These are phyloP conservation scores for Casuarina cunninghamiana DNA, from an alignment of 306 rosid species.

Conservation along the genomic window DNA sequence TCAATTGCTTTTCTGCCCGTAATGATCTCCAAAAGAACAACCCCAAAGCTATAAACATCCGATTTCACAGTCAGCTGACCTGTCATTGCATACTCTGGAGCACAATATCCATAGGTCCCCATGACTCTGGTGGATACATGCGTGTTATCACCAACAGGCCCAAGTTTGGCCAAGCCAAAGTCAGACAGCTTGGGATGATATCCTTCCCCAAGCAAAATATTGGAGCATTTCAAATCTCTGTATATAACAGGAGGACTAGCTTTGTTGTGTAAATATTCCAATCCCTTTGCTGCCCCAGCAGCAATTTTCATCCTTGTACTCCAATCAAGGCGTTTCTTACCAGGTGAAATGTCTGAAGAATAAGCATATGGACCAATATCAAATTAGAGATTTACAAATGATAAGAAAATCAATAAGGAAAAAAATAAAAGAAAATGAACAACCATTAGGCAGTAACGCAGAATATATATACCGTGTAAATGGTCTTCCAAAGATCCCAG, in stretches of 20 bases:
- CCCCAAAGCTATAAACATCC: constrained; percentile 96
- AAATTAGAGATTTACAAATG: neutral
- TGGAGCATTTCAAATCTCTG: constrained; percentile 88
- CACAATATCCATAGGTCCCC: constrained; percentile 97
- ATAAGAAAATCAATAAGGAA: neutral
- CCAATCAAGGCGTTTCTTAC: constrained; percentile 80
- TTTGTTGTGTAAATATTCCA: constrained; percentile 87
- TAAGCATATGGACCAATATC: constrained; percentile 23
- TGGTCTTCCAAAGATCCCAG: constrained; percentile 94
- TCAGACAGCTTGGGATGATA: constrained; percentile 90
- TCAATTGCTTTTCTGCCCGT: constrained; percentile 93
- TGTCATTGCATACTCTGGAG: constrained; percentile 93
- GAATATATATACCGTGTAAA: constrained; percentile 60
- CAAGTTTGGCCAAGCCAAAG: constrained; percentile 92
- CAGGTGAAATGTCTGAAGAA: constrained; percentile 68
- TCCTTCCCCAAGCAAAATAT: constrained; percentile 84
- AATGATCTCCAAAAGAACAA: constrained; percentile 88
- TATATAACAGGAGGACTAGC: constrained; percentile 97
- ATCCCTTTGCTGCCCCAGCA: constrained; percentile 87
- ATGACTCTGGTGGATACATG: constrained; percentile 94
- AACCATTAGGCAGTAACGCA: constrained; percentile 4
- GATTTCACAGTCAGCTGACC: constrained; percentile 89
- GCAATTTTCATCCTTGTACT: constrained; percentile 89
- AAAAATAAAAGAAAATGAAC: constrained; percentile 2
- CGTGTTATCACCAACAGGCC: constrained; percentile 92